phyloP scores from a whole-genome alignment of 1,284 basidiomycete species.

The Ustilago curta region DNA sequence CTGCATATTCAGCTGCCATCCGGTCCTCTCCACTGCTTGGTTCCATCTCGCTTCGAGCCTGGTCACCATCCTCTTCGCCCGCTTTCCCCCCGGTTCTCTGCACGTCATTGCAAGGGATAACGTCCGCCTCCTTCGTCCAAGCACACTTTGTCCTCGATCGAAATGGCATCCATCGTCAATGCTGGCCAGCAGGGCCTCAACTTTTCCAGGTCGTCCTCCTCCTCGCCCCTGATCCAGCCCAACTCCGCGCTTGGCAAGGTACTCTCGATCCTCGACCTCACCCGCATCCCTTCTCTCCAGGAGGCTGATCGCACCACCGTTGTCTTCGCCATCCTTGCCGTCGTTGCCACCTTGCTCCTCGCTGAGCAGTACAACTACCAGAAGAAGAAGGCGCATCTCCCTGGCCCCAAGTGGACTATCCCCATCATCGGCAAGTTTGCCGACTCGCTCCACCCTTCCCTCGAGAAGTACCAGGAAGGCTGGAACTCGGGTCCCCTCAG shows the following conservation, averaged over 20 bases:
- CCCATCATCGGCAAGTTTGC: constrained; percentile 69
- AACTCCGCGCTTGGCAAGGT: constrained; percentile 39
- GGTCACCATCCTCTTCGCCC: not conserved
- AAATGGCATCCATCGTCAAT: constrained; percentile 43
- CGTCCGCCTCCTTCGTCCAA: not conserved
- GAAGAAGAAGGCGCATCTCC: constrained; percentile 62
- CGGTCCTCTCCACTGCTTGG: not conserved
- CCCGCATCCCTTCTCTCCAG: constrained; percentile 44
- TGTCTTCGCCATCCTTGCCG: constrained; percentile 55
- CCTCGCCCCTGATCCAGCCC: constrained; percentile 9
- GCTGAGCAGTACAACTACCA: constrained; percentile 62
- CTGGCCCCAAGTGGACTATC: constrained; percentile 67
- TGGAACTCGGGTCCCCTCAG: constrained; percentile 69
- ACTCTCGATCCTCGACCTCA: constrained; percentile 40
- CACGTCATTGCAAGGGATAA: not conserved
- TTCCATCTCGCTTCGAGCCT: not conserved
- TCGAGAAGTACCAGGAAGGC: constrained; percentile 68
- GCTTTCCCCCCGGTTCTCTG: constrained; percentile 9
- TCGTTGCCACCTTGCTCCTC: constrained; percentile 55
- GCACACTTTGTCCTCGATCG: not conserved
- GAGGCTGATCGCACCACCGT: constrained; percentile 51
- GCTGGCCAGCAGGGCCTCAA: constrained; percentile 48
- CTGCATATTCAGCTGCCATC: constrained; percentile 13
- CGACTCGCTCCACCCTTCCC: constrained; percentile 65
- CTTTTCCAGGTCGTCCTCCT: constrained; percentile 30